A percentile compares a stretch with the other conserved stretches of the same genome.
phyloP scores from a whole-genome alignment of 2,329 filamentous ascomycete species.

The Fulvia fulva region DNA sequence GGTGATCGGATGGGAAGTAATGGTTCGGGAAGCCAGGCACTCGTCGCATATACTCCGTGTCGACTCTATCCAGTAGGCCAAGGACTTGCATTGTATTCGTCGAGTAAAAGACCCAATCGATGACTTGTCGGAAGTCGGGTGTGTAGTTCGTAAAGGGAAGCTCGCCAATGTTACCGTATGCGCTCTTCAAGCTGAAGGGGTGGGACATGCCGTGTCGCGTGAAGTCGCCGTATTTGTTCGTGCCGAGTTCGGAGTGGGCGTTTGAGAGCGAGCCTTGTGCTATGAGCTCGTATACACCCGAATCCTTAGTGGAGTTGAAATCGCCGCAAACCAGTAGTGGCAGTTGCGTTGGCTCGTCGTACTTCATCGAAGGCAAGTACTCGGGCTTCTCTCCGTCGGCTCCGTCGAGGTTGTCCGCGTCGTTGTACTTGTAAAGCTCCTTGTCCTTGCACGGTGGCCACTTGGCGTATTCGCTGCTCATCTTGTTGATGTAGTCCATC shows the following conservation, averaged over 20 bases:
- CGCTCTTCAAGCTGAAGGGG: constrained; percentile 87
- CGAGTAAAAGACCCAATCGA: constrained; percentile 98
- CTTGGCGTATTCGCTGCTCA: constrained; percentile 79
- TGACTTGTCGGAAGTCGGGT: constrained; percentile 82
- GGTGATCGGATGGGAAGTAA: constrained; percentile 90
- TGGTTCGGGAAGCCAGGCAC: constrained; percentile 91
- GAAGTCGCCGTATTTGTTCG: constrained; percentile 86
- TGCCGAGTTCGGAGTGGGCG: constrained; percentile 74
- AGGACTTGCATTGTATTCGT: constrained; percentile 83
- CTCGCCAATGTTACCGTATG: constrained; percentile 80
- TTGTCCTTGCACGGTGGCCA: constrained; percentile 81
- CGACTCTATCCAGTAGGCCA: constrained; percentile 78
- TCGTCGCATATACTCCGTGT: constrained; percentile 76
- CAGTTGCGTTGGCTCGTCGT: constrained; percentile 79
- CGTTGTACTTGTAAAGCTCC: constrained; percentile 43
- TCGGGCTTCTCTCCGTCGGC: constrained; percentile 45
- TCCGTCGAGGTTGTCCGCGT: constrained; percentile 47
- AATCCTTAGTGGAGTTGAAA: constrained; percentile 86
- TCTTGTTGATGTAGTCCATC: constrained; percentile 84
- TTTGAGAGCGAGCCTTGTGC: constrained; percentile 73
- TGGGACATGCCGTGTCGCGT: constrained; percentile 89
- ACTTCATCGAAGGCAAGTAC: constrained; percentile 79
- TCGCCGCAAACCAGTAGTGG: constrained; percentile 90
- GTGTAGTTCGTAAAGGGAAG: constrained; percentile 96
- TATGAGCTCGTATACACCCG: constrained; percentile 87